phyloP scores from a whole-genome alignment of 2,329 filamentous ascomycete species.

The Tolypocladium ophioglossoides region DNA sequence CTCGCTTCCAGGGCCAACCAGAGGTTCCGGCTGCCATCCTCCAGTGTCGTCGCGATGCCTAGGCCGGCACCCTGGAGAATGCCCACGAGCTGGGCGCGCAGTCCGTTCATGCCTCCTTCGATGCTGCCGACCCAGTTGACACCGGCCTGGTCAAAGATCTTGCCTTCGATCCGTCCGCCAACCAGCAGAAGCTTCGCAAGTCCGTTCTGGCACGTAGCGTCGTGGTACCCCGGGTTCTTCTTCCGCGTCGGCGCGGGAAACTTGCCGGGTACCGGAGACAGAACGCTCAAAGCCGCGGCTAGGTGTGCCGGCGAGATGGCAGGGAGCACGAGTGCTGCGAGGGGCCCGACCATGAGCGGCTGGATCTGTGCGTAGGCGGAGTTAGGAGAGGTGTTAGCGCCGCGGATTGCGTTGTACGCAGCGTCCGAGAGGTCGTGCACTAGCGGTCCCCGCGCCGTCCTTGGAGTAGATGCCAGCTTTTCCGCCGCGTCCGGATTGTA shows the following conservation, averaged over 20 bases:
- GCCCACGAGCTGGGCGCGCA: conserved; percentile 70
- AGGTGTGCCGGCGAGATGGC: conserved; percentile 75
- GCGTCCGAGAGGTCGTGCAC: conserved; percentile 42
- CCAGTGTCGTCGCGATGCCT: conserved; percentile 65
- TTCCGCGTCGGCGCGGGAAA: conserved; percentile 73
- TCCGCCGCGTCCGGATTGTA: conserved; percentile 43
- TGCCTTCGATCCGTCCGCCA: conserved; percentile 78
- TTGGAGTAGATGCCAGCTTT: conserved; percentile 17
- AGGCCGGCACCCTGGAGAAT: conserved; percentile 74
- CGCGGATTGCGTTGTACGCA: conserved; percentile 38
- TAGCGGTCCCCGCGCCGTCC: conserved; percentile 22
- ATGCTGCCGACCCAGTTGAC: conserved; percentile 60
- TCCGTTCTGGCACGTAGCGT: conserved; percentile 66
- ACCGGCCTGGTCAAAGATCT: conserved; percentile 68
- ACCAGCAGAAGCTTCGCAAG: conserved; percentile 80
- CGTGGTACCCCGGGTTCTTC: conserved; percentile 72
- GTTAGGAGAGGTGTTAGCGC: conserved; percentile 20
- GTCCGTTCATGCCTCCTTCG: conserved; percentile 66
- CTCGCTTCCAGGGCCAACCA: conserved; percentile 84
- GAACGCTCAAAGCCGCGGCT: conserved; percentile 66
- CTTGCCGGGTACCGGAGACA: conserved; percentile 58
- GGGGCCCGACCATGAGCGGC: conserved; percentile 69
- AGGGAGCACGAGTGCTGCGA: conserved; percentile 74
- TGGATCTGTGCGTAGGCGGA: conserved; percentile 50
- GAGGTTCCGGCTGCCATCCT: conserved; percentile 68